phyloP scores from a whole-genome alignment of 352 stramenopile species.

The Globisporangium megalacanthum region DNA sequence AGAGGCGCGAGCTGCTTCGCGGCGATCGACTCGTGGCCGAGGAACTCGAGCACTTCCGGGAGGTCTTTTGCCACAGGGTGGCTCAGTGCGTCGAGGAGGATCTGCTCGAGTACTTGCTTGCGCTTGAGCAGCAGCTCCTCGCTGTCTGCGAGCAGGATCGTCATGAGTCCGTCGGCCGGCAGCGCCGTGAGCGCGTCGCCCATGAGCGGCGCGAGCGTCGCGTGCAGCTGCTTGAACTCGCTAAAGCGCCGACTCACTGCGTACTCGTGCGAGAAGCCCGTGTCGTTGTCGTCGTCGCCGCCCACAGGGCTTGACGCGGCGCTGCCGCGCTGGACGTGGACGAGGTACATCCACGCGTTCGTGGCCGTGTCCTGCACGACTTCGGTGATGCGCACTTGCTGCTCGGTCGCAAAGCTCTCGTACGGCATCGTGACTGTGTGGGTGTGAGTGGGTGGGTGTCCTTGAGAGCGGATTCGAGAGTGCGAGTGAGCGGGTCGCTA shows the following conservation, averaged over 20 bases:
- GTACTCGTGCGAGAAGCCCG: constrained; percentile 59
- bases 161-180: constrained; percentile 69
- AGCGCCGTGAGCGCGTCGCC: constrained; percentile 46
- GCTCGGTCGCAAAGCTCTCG: constrained; percentile 69
- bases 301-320: constrained; percentile 18
- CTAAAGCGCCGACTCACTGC: constrained; percentile 62
- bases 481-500: background rate
- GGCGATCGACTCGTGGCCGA: constrained; percentile 47
- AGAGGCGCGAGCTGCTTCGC: constrained; percentile 42
- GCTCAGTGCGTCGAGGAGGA: constrained; percentile 47
- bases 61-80: constrained; percentile 61
- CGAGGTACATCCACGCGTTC: constrained; percentile 63
- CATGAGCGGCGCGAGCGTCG: constrained; percentile 49
- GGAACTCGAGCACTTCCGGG: constrained; percentile 57
- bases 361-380: constrained; percentile 61
- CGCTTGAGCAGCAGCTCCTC: constrained; percentile 53
- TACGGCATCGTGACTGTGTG: constrained; percentile 43
- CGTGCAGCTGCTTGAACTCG: constrained; percentile 73
- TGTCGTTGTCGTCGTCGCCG: constrained; percentile 13
- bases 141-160: constrained; percentile 65
- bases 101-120: constrained; percentile 53
- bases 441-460: background rate
- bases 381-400: constrained; percentile 60
- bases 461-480: background rate
- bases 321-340: constrained; percentile 54